Evolutionary conservation across 148 eudicot species (phyloP), one percentile per base, ranked within the genome.

Genomic region (Salicornia ramosissima): DNA sequence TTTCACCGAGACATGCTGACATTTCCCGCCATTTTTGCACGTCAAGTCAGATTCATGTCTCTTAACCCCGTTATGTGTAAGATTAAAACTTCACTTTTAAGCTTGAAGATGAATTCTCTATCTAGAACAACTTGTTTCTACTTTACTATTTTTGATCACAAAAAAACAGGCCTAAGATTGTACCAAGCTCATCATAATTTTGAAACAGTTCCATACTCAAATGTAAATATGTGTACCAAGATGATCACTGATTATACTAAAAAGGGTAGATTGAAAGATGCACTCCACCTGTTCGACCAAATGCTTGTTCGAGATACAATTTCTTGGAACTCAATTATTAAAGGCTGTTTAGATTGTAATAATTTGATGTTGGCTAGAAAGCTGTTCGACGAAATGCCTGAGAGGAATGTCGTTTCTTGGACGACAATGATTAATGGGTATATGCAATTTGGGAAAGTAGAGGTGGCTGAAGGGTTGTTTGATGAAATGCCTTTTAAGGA

Each of bases 331-430:
- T 62, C 80, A 10, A 84, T 86, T 83, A 60, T 92, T 7, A 92
- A 90, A 76, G 94, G 96, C 66, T 92, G 94, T 75, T 71, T 90
- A 26, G 82, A 84, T 70, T 88, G 85, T 75, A 89, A 91, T 65
- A 63, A 80, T 51, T 67, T 86, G 74, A 54, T 5, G 13, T 39
- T 72, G 70, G 91, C 82, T 25, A n/a, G 73, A 59, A 83, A 75
- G 69, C 69, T 90, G 50, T 92, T 92, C 59, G 85, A 81, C 31
- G 70, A 78, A 77, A 90, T 89, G 93, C 87, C 86, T 34, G 80
- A 80, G 46, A 83, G 78, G 70, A 90, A 81, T 81, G 88, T 86
- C 18, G 74, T 90, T 65, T 64, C 96, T 46, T 92, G 90, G 88
- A 90, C 98, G 14, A 92, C 94, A 4, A 79, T 86, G 88, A 74